Base-by-base conservation (phyloP, 352 stramenopile genomes). In the Pythium pyrilobum region DNA sequence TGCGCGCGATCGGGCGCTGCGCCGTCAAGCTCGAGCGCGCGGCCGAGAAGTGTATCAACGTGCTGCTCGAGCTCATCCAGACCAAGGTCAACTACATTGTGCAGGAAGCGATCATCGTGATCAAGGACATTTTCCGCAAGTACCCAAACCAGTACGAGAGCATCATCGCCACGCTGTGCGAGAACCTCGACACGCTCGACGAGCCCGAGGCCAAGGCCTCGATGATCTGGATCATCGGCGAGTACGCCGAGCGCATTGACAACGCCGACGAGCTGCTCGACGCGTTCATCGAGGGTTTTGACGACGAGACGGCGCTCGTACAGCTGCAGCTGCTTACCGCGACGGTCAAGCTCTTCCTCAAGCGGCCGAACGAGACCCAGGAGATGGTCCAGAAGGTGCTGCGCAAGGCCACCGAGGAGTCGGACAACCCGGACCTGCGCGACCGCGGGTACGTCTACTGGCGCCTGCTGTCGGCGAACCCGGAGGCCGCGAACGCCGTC, bases 141-240 rank as follows among this genome's bases (percentile, higher is more conserved):
- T 99, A 99, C 77, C 96, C 96, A 55, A 99, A 99, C 79, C 89
- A 97, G 57, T 99, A 99, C 68, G 97, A 99, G 73, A 96, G 77
- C 55, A 98, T 99, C 71, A 99, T 99, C 71, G 96, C 92, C 21
- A 99, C 95, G 9, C 74, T 99, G 15, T 99, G 97, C 67, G 96
- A 99, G 64, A 99, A 99, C 71, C 72, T 99, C n/a, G 97, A 99
- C 71, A 98, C 96, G 10, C 67, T 99, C 21, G 97, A 99, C 69
- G 97, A 99, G 66, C 97, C 97, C 0, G 92, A 99, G 65, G 97
- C 97, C 11, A 99, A 99, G 80, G 97, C 97, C 5, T 96, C 85
- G 16, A 99, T 99, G 94, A 98, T 99, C 66, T 99, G 97, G 97
- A 99, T 99, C 67, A 98, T 99, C 64, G 97, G 97, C 29, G 97